Evolutionary conservation across 2,329 filamentous ascomycete species (phyloP).

Genomic region (Colletotrichum liaoningense): DNA sequence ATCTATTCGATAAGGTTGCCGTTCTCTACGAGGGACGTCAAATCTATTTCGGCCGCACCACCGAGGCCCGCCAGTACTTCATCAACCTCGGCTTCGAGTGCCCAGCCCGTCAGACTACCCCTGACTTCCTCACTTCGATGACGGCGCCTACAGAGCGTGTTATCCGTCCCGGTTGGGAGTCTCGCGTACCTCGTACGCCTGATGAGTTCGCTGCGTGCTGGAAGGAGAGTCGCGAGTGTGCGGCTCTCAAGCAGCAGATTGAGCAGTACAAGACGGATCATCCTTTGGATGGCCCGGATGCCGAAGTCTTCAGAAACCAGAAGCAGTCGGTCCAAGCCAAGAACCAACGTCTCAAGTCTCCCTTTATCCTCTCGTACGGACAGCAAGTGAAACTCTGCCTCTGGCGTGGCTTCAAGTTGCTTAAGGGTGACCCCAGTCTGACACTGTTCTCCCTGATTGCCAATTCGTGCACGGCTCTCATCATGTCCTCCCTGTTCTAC

Average conservation of each 20-base stretch:
- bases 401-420: constrained; percentile 52
- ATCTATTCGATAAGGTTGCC: constrained; percentile 73
- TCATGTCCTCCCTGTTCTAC: constrained; percentile 64
- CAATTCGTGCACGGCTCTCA: constrained; percentile 60
- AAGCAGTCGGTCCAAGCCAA: constrained; percentile 37
- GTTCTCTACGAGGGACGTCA: constrained; percentile 75
- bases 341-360: constrained; percentile 60
- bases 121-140: constrained; percentile 78
- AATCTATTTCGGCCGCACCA: constrained; percentile 73
- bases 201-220: constrained; percentile 46
- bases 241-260: constrained; percentile 43
- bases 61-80: constrained; percentile 73
- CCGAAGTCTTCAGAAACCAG: constrained; percentile 16
- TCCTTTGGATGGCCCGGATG: constrained; percentile 27
- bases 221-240: constrained; percentile 41
- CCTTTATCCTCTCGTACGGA: constrained; percentile 58
- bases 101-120: constrained; percentile 69
- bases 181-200: constrained; percentile 43
- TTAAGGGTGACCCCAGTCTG: constrained; percentile 52
- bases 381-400: constrained; percentile 59
- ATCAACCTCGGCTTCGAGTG: constrained; percentile 73
- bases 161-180: constrained; percentile 41
- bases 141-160: constrained; percentile 48
- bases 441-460: constrained; percentile 52
- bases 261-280: constrained; percentile 40